Percentiles rank a stretch among this genome's conserved stretches.
phyloP scores from a whole-genome alignment of 106 monocot species.

The Apostasia ramifera region DNA sequence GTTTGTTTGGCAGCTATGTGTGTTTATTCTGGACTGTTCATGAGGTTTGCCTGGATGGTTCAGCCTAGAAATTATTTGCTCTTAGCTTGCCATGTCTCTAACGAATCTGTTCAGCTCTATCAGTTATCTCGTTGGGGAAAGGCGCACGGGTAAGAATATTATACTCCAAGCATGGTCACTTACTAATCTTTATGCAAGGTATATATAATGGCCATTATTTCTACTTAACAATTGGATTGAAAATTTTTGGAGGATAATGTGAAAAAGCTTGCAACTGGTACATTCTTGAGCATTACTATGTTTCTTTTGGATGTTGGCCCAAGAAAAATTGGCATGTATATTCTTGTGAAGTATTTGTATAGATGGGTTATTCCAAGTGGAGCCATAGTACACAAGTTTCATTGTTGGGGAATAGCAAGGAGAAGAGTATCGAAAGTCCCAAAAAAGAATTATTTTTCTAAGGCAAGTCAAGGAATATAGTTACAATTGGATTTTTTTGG shows the following conservation, averaged over 20 bases:
- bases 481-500: too few relatives aligned
- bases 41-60: slow-evolving; percentile 99
- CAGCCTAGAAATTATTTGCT: slow-evolving; percentile 94
- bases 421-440: too few relatives aligned
- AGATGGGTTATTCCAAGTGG: too few relatives aligned
- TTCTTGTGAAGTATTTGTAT: background rate
- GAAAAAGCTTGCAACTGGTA: background rate
- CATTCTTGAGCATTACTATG: background rate
- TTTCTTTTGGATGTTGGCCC: background rate
- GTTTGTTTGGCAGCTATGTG: slow-evolving; percentile 68
- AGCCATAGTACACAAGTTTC: too few relatives aligned
- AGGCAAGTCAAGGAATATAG: too few relatives aligned
- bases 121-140: slow-evolving; percentile 84
- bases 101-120: slow-evolving; percentile 94
- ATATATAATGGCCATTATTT: background rate
- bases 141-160: slow-evolving; percentile 51
- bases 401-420: too few relatives aligned
- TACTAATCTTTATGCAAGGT: background rate
- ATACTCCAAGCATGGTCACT: background rate
- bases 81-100: slow-evolving; percentile 93
- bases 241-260: too few relatives aligned
- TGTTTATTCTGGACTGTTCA: slow-evolving; percentile 89
- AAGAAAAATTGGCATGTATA: background rate
- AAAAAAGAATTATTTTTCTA: too few relatives aligned
- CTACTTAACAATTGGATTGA: too few relatives aligned